These are phyloP conservation scores for Scleroderma citrinum DNA, from an alignment of 768 basidiomycete genomes.

Conservation along the genomic window DNA sequence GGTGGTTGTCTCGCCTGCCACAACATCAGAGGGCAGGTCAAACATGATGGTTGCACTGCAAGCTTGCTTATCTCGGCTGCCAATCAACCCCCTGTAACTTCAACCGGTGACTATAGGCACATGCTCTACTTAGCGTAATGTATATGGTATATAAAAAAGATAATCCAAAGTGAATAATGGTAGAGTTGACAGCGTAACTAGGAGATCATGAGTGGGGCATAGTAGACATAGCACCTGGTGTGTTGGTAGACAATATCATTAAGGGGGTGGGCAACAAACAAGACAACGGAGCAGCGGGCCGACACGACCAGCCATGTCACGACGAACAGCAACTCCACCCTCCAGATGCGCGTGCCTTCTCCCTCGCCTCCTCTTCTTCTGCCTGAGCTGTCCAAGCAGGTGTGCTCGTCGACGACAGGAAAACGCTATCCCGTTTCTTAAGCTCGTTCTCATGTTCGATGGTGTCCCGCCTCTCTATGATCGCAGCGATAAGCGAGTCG, in stretches of 20 bases:
- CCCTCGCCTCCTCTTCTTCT: slow-evolving; percentile 69
- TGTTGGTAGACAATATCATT: slow-evolving; percentile 8
- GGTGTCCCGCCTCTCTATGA: slow-evolving; percentile 69
- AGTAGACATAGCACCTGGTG: slow-evolving; percentile 22
- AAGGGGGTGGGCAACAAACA: slow-evolving; percentile 1
- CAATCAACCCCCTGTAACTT: too few species aligned
- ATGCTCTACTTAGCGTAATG: slow-evolving; percentile 32
- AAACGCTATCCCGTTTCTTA: slow-evolving; percentile 79
- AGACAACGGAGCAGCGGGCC: slow-evolving; percentile 8
- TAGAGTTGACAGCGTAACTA: slow-evolving; percentile 16
- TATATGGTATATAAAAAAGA: slow-evolving; percentile 35
- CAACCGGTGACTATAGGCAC: slow-evolving; percentile 32
- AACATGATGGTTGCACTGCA: slow-evolving; percentile 41
- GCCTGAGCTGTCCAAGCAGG: slow-evolving; percentile 78
- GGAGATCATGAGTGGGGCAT: slow-evolving; percentile 22
- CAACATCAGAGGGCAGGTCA: slow-evolving; percentile 48
- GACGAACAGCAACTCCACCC: slow-evolving; percentile 67
- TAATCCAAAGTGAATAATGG: slow-evolving; percentile 32
- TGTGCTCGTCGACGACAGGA: slow-evolving; percentile 55
- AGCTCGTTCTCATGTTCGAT: slow-evolving; percentile 80
- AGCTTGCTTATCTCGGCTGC: too few species aligned
- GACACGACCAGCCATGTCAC: slow-evolving; percentile 19
- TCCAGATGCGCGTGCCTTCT: slow-evolving; percentile 43
- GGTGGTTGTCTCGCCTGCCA: slow-evolving; percentile 34
- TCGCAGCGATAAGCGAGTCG: slow-evolving; percentile 69